phyloP scores from a whole-genome alignment of 75 land plant species.

The Selaginella moellendorffii region DNA sequence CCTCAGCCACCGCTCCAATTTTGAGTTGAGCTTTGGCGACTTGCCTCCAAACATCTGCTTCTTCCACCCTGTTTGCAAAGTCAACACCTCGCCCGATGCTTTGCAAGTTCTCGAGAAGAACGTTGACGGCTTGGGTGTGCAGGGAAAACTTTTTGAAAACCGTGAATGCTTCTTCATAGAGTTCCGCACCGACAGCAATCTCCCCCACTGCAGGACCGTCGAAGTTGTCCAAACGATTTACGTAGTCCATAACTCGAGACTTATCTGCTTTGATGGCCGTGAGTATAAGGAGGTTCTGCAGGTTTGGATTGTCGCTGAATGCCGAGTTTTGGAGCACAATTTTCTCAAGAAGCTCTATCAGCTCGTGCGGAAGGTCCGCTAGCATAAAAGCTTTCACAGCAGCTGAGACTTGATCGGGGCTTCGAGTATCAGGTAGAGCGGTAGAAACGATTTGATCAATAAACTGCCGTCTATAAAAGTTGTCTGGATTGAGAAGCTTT shows the following conservation, averaged over 20 bases:
- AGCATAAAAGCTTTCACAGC: slow-evolving; percentile 4
- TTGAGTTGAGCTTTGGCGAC: slow-evolving; percentile 7
- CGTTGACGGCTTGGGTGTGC: background rate
- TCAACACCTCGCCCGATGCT: background rate
- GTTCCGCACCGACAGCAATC: slow-evolving; percentile 5
- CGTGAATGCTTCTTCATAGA: slow-evolving; percentile 10
- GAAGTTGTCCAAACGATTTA: slow-evolving; percentile 5
- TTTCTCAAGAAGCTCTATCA: slow-evolving; percentile 2
- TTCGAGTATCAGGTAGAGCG: background rate
- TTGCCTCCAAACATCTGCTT: slow-evolving; percentile 2
- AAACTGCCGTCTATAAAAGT: slow-evolving; percentile 3
- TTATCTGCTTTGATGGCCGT: slow-evolving; percentile 9
- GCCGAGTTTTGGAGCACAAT: slow-evolving; percentile 3
- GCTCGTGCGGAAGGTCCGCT: slow-evolving; percentile 3
- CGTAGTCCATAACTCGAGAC: slow-evolving; percentile 8
- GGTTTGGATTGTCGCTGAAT: slow-evolving; percentile 2
- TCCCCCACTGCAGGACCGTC: slow-evolving; percentile 9
- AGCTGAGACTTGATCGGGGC: slow-evolving; percentile 5
- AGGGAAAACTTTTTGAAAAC: background rate
- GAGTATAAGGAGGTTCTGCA: slow-evolving; percentile 3
- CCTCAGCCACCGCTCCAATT: background rate
- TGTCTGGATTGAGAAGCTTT: slow-evolving; percentile 1
- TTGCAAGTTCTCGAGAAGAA: slow-evolving; percentile 3
- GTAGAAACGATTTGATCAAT: slow-evolving; percentile 9
- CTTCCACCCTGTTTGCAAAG: background rate